Evolutionary conservation across 345 rosid species (phyloP).

Genomic region (Melastoma malabathricum): DNA sequence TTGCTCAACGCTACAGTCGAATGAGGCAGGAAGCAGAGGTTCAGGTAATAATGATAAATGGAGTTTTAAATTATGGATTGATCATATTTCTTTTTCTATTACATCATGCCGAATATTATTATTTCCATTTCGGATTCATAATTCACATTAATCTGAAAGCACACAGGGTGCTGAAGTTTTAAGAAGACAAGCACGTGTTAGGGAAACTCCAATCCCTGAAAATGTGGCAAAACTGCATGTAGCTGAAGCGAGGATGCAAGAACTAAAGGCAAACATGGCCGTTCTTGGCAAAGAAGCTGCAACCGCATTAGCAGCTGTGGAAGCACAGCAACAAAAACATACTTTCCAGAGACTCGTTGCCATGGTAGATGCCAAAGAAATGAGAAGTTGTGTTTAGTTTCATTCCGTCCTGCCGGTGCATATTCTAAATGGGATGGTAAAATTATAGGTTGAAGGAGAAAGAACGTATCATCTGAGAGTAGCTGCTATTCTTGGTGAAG

Average conservation of each 20-base stretch:
- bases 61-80: not conserved
- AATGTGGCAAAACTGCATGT: conserved; percentile 83
- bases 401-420: not conserved
- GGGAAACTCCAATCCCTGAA: conserved; percentile 79
- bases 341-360: conserved; percentile 89
- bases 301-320: conserved; percentile 93
- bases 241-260: conserved; percentile 77
- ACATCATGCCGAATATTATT: not conserved
- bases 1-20: conserved; percentile 94
- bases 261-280: conserved; percentile 80
- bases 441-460: conserved; percentile 79
- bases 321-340: conserved; percentile 79
- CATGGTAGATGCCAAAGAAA: conserved; percentile 35
- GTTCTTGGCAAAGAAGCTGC: conserved; percentile 96
- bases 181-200: conserved; percentile 66
- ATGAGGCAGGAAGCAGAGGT: conserved; percentile 98
- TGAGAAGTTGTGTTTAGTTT: not conserved
- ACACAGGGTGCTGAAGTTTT: conserved; percentile 69
- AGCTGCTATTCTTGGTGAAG: conserved; percentile 82
- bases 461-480: conserved; percentile 71
- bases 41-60: conserved; percentile 43
- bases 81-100: conserved; percentile 2
- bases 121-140: conserved; percentile 6
- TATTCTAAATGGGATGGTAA: not conserved
- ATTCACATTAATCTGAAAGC: conserved; percentile 21